Conservation (phyloP, 1,284 basidiomycete genomes). For the Apiotrichum siamense region DNA sequence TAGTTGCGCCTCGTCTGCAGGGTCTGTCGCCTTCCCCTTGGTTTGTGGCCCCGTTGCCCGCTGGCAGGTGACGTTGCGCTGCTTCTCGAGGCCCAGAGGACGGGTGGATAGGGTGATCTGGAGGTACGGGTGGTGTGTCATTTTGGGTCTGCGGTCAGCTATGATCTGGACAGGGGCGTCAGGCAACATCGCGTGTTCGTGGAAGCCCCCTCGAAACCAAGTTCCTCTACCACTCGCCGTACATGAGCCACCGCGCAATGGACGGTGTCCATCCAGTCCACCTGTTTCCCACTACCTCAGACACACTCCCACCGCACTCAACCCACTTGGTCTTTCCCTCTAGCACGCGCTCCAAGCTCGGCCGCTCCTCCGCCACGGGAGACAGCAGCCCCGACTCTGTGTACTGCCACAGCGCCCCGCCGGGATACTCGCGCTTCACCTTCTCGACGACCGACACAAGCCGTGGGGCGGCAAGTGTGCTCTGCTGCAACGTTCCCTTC, state of each 20-base stretch:
- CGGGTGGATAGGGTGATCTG: slow-evolving; percentile 60
- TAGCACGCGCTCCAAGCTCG: slow-evolving; percentile 31
- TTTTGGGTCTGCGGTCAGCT: slow-evolving; percentile 54
- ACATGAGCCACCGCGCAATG: too few relatives aligned
- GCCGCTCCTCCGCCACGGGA: slow-evolving; percentile 37
- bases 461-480: slow-evolving; percentile 56
- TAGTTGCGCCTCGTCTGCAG: too few relatives aligned
- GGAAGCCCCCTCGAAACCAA: too few relatives aligned
- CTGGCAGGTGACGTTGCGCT: slow-evolving; percentile 30
- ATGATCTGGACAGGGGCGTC: neutral
- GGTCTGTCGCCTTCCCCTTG: neutral
- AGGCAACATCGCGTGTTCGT: too few relatives aligned
- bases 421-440: slow-evolving; percentile 66
- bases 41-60: neutral
- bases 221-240: too few relatives aligned
- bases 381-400: slow-evolving; percentile 59
- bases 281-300: slow-evolving; percentile 39
- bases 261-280: neutral
- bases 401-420: slow-evolving; percentile 77
- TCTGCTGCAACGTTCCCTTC: slow-evolving; percentile 26
- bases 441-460: slow-evolving; percentile 74
- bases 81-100: slow-evolving; percentile 49
- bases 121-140: slow-evolving; percentile 65
- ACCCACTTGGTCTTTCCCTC: slow-evolving; percentile 59
- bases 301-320: too few relatives aligned